Evolutionary conservation across 2,329 filamentous ascomycete genomes (phyloP).

Genomic region (Cercospora nicotianae): DNA sequence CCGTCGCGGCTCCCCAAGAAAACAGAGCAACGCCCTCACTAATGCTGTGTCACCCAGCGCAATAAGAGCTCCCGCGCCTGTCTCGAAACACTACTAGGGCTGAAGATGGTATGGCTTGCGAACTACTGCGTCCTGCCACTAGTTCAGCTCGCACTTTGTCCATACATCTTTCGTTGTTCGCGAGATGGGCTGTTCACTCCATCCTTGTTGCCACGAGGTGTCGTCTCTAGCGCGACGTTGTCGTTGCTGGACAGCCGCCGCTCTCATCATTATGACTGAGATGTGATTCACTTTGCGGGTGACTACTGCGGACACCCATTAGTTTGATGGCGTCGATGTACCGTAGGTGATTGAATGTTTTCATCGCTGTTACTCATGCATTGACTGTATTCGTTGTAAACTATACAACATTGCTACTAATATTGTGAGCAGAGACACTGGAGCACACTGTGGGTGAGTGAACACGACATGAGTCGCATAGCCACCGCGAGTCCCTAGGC

Average conservation of each 20-base stretch:
- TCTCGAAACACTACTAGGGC: slow-evolving; percentile 7
- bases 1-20: slow-evolving; percentile 5
- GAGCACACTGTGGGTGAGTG: neutral
- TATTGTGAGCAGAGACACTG: neutral
- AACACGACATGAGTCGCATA: neutral
- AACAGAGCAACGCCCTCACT: neutral
- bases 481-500: neutral
- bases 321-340: neutral
- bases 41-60: slow-evolving; percentile 11
- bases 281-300: neutral
- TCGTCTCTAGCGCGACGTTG: neutral
- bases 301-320: slow-evolving; percentile 12
- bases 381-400: neutral
- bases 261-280: slow-evolving; percentile 1
- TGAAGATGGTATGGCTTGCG: slow-evolving; percentile 10
- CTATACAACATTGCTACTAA: neutral
- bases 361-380: neutral
- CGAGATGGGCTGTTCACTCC: neutral
- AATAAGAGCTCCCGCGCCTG: neutral
- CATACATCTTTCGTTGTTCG: slow-evolving; percentile 1
- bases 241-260: neutral
- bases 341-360: neutral
- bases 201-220: slow-evolving; percentile 10
- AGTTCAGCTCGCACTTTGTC: slow-evolving; percentile 1
- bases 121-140: slow-evolving; percentile 14